Percentiles rank a stretch among this genome's conserved stretches.
Conservation (phyloP, 495 filamentous ascomycete genomes). For the Polyplosphaeria fusca region DNA sequence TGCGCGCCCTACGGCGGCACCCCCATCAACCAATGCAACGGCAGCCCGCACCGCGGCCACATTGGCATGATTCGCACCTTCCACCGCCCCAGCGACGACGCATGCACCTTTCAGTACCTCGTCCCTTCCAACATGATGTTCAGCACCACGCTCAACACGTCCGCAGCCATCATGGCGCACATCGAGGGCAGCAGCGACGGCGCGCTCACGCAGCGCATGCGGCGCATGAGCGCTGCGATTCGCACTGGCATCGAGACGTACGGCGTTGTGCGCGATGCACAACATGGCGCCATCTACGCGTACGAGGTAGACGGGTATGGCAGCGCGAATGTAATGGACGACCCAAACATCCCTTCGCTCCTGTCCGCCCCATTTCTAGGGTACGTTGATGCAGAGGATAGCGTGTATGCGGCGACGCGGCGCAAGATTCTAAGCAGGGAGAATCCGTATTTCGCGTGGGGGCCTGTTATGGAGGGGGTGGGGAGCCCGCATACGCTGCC, state of each 20-base stretch:
- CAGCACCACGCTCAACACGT: conserved; percentile 50
- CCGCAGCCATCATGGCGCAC: conserved; percentile 53
- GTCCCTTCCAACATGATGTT: conserved; percentile 71
- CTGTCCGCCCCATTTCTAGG: conserved; percentile 54
- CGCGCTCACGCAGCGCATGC: conserved; percentile 50
- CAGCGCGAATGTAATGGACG: conserved; percentile 55
- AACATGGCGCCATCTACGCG: conserved; percentile 28
- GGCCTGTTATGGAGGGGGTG: conserved; percentile 51
- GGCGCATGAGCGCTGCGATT: conserved; percentile 47
- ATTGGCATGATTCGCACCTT: conserved; percentile 61
- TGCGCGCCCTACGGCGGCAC: conserved; percentile 54
- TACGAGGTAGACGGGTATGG: conserved; percentile 53
- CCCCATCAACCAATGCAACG: conserved; percentile 58
- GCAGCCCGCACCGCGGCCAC: conserved; percentile 53
- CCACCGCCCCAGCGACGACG: conserved; percentile 63
- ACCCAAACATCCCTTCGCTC: conserved; percentile 59
- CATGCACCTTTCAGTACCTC: conserved; percentile 56
- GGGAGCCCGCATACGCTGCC: conserved; percentile 57
- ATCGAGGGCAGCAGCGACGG: conserved; percentile 34
- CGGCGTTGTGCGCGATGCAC: conserved; percentile 48
- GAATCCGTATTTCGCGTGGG: conserved; percentile 58
- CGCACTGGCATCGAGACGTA: conserved; percentile 51
- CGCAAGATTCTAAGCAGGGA: conserved; percentile 46
- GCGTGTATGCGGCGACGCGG: conserved; percentile 55
- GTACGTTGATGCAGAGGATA: conserved; percentile 46